These are phyloP conservation scores for Candida neerlandica DNA, from an alignment of 1,139 yeast species.

Conservation along the genomic window DNA sequence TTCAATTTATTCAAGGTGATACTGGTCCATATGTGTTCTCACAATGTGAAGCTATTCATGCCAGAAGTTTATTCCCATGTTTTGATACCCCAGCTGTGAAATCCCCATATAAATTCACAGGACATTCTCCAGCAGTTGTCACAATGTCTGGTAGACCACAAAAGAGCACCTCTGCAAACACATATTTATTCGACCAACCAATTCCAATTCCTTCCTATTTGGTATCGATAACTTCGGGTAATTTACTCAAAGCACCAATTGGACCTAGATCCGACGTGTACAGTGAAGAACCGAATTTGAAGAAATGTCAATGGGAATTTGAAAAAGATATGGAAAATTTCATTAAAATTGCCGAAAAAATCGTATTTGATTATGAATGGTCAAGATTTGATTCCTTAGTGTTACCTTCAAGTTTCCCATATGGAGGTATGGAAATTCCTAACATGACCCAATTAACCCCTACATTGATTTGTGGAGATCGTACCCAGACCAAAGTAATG, in stretches of 20 bases:
- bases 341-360: conserved; percentile 34
- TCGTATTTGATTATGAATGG: conserved; percentile 41
- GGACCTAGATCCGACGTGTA: conserved; percentile 40
- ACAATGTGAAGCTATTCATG: conserved; percentile 48
- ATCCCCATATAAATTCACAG: conserved; percentile 32
- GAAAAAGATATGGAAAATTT: conserved; percentile 40
- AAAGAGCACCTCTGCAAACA: conserved; percentile 9
- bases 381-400: conserved; percentile 34
- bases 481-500: conserved; percentile 38
- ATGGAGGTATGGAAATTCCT: conserved; percentile 46
- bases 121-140: conserved; percentile 32
- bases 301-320: conserved; percentile 39
- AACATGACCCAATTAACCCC: conserved; percentile 42
- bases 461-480: conserved; percentile 35
- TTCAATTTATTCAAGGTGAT: conserved; percentile 43
- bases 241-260: conserved; percentile 30
- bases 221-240: conserved; percentile 40
- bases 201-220: conserved; percentile 41
- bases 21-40: conserved; percentile 43
- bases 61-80: conserved; percentile 45
- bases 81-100: conserved; percentile 48
- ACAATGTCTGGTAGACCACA: conserved; percentile 43
- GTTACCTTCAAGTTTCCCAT: conserved; percentile 38
- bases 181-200: conserved; percentile 33
- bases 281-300: conserved; percentile 29